Percentiles rank a stretch among this genome's conserved stretches.
phyloP scores from a whole-genome alignment of 352 stramenopile species.

The Phytophthora tubulina region DNA sequence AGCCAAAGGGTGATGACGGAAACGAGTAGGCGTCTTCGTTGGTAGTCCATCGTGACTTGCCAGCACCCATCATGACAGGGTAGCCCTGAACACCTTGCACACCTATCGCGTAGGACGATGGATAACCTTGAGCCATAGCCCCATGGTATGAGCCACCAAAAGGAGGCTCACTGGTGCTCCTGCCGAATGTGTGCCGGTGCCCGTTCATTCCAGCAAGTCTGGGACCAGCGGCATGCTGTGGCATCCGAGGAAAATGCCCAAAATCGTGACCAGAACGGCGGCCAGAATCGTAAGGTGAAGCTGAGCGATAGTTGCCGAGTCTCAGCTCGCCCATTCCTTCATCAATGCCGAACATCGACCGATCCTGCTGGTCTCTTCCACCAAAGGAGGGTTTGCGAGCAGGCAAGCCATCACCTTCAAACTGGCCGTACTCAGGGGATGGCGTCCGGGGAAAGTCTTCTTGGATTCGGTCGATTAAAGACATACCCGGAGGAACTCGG shows the following conservation, averaged over 20 bases:
- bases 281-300: constrained; percentile 24
- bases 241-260: constrained; percentile 22
- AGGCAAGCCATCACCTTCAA: constrained; percentile 28
- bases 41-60: constrained; percentile 35
- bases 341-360: constrained; percentile 33
- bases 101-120: constrained; percentile 31
- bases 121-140: constrained; percentile 37
- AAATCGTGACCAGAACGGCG: constrained; percentile 27
- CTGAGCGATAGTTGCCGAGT: constrained; percentile 41
- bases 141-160: constrained; percentile 38
- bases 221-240: constrained; percentile 17
- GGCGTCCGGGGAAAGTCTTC: constrained; percentile 83
- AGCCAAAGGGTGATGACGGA: constrained; percentile 35
- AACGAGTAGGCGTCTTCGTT: constrained; percentile 39
- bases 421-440: constrained; percentile 64
- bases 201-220: constrained; percentile 28
- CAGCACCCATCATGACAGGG: constrained; percentile 31
- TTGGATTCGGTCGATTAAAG: constrained; percentile 81
- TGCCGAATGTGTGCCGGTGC: constrained; percentile 32
- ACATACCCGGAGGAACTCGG: constrained; percentile 52
- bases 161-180: constrained; percentile 42
- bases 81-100: constrained; percentile 34
- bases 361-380: constrained; percentile 25
- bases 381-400: constrained; percentile 30
- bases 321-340: constrained; percentile 45